These are phyloP conservation scores for Trebouxiophyceae sp. DNA, from an alignment of 163 green algal genomes.

Conservation along the genomic window DNA sequence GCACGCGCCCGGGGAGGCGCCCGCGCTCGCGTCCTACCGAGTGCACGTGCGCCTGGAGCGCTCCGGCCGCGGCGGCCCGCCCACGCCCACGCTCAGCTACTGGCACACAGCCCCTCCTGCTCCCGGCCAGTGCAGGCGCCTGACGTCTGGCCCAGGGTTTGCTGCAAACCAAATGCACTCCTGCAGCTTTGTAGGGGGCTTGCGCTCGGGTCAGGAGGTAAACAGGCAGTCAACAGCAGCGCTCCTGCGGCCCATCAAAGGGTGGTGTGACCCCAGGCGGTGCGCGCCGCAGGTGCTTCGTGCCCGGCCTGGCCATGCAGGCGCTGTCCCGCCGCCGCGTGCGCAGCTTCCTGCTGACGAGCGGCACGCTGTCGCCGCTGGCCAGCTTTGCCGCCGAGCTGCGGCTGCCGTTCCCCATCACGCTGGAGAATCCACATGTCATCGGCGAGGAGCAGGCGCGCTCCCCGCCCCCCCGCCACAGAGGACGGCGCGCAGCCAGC, in stretches of 20 bases:
- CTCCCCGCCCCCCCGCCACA: too few relatives aligned
- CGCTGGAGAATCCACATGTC: slow-evolving; percentile 93
- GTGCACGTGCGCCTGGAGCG: slow-evolving; percentile 16
- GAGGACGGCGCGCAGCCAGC: too few relatives aligned
- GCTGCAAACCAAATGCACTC: too few relatives aligned
- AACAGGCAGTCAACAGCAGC: too few relatives aligned
- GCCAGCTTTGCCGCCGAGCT: slow-evolving; percentile 86
- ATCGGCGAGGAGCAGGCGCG: slow-evolving; percentile 68
- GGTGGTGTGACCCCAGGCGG: too few relatives aligned
- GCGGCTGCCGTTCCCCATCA: slow-evolving; percentile 67
- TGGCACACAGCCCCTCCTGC: not conserved
- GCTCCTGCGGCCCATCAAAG: too few relatives aligned
- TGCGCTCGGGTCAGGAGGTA: too few relatives aligned
- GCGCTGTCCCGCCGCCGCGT: slow-evolving; percentile 26
- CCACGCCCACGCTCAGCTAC: not conserved
- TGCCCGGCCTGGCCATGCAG: slow-evolving; percentile 58
- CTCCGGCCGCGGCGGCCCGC: not conserved
- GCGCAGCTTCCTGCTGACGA: slow-evolving; percentile 79
- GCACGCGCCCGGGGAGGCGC: not conserved
- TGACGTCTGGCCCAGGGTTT: too few relatives aligned
- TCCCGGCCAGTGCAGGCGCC: too few relatives aligned
- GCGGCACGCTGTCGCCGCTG: slow-evolving; percentile 84
- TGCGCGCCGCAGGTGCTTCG: slow-evolving; percentile 78
- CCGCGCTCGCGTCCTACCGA: slow-evolving; percentile 10
- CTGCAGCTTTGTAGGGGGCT: too few relatives aligned